Conservation (phyloP, 2,329 filamentous ascomycete species). For the Aspergillus sp. region DNA sequence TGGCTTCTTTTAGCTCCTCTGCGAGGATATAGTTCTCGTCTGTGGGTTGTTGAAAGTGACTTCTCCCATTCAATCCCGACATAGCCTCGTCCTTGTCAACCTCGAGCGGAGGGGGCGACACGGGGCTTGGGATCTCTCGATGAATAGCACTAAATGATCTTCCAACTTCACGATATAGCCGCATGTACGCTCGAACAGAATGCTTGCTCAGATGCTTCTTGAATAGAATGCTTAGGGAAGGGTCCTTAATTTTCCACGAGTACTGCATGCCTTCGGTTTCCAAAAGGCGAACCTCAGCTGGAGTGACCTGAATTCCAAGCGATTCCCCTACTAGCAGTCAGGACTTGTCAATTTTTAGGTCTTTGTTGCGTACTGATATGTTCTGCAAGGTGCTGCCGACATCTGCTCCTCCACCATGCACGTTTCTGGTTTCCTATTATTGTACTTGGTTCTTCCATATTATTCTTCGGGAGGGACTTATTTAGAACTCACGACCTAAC, state of each 20-base stretch:
- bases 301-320: conserved; percentile 11
- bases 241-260: conserved; percentile 12
- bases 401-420: not conserved
- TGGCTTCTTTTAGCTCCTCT: not conserved
- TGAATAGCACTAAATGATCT: conserved; percentile 6
- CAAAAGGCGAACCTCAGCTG: conserved; percentile 12
- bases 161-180: conserved; percentile 8
- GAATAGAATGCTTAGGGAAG: conserved; percentile 8
- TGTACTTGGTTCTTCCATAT: not conserved
- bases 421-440: conserved; percentile 2
- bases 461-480: not conserved
- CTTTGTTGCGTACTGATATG: conserved; percentile 6
- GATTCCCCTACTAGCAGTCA: conserved; percentile 6
- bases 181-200: conserved; percentile 27
- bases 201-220: conserved; percentile 14
- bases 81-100: not conserved
- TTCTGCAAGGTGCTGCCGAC: conserved; percentile 1
- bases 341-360: not conserved
- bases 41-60: not conserved
- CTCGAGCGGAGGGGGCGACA: not conserved
- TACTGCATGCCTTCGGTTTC: conserved; percentile 9
- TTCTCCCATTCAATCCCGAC: not conserved
- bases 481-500: not conserved
- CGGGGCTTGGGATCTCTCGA: not conserved
- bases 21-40: not conserved